Base-by-base conservation (phyloP, 140 eudicot genomes). In the Bidens hawaiensis region DNA sequence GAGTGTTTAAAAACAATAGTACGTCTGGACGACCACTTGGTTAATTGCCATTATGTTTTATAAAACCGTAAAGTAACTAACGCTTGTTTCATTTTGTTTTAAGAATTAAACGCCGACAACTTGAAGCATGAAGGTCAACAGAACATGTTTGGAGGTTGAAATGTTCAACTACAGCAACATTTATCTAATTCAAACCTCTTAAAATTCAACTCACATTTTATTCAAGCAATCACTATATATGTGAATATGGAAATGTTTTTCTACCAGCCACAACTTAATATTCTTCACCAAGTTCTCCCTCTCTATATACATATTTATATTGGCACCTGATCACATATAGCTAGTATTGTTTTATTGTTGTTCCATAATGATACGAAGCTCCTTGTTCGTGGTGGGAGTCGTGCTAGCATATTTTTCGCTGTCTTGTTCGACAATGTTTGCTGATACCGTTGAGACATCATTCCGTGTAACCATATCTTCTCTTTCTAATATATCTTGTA, bases 401-500 rank as follows among this genome's bases (percentile, higher is more conserved):
- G 48, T 41, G 48, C 48, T 41, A 41, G 19, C 48, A 41, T 13
- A 3, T 14, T 41, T 41, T 18, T 13, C 48, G 14, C 12, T 41
- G 48, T 41, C 48, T 13, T 41, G 48, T 41, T 41, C 48, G 48
- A n/a, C 48, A 14, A 18, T 3, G 48, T n/a, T 41, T 41, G 48
- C n/a, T 41, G 48, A 41, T 41, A 14, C 48, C 8, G 48, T 41
- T 17, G 48, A 41, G 48, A 41, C 48, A 41, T 13, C 48, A 41
- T 41, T 41, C n/a, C 48, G 17, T 46, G 84, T 74, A 79, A 52
- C 13, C 48, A 34, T 6, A 2, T 13, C 18, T 4, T 17, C 13
- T 33, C 21, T 33, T 10, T 0, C 16, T 10, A n/a, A n/a, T n/a
- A 19, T 12, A 2, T 5, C 13, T 64, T 64, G 3, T 34, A 23